A percentile compares a stretch with the other conserved stretches of the same genome.
phyloP scores from a whole-genome alignment of 192 early-diverging fungal species.

The Backusella sp. region DNA sequence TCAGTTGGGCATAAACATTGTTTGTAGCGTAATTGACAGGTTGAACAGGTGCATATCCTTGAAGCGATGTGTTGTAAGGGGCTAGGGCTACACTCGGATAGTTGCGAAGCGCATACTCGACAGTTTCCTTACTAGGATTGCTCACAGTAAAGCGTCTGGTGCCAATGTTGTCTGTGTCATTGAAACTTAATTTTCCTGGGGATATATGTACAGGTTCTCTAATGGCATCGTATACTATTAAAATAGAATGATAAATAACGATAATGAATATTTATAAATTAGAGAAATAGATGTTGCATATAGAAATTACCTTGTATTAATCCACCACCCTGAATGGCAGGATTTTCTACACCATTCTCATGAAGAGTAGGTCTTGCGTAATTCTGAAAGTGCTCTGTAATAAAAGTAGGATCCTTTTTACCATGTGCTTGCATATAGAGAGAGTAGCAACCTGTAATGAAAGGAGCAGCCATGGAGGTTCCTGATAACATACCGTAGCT shows the following conservation, averaged over 20 bases:
- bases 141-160: constrained; percentile 35
- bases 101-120: constrained; percentile 35
- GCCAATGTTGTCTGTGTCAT: constrained; percentile 41
- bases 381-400: constrained; percentile 36
- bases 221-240: constrained; percentile 38
- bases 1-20: constrained; percentile 3
- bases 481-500: constrained; percentile 47
- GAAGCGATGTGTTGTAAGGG: constrained; percentile 29
- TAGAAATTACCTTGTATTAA: constrained; percentile 40
- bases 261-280: background rate
- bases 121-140: constrained; percentile 35
- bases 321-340: constrained; percentile 51
- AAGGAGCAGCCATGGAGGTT: constrained; percentile 65
- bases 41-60: constrained; percentile 18
- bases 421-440: constrained; percentile 40
- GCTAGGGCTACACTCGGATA: constrained; percentile 32
- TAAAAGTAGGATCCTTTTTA: constrained; percentile 22
- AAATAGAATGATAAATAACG: background rate
- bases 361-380: constrained; percentile 25
- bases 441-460: constrained; percentile 47
- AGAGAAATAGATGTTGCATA: background rate
- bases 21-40: constrained; percentile 7
- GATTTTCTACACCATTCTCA: constrained; percentile 25
- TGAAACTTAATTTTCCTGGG: constrained; percentile 49
- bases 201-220: constrained; percentile 32